Conservation (phyloP, 2,329 filamentous ascomycete species). For the Hypoxylon sp. region DNA sequence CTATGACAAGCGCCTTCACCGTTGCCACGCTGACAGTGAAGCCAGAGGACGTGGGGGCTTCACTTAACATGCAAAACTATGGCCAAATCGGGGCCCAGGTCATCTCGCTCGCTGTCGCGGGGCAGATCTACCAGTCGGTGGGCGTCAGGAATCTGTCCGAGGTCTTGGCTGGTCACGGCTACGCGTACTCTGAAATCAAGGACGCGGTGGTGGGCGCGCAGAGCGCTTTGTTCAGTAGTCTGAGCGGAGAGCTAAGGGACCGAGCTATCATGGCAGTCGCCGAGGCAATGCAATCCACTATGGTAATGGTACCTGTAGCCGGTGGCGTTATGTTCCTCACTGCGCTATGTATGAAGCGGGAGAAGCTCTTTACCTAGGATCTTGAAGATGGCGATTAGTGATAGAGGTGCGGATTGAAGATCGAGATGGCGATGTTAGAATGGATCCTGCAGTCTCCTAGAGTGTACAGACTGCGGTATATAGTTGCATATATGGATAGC, state of each 20-base stretch:
- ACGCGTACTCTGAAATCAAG: background rate
- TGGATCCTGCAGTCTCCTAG: background rate
- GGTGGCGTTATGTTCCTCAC: conserved; percentile 2
- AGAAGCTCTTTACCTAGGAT: conserved; percentile 5
- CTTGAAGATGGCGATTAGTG: background rate
- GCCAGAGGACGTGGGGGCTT: conserved; percentile 26
- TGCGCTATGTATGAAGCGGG: conserved; percentile 13
- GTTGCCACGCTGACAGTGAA: conserved; percentile 39
- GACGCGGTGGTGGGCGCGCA: conserved; percentile 6
- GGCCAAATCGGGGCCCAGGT: conserved; percentile 12
- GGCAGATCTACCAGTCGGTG: conserved; percentile 10
- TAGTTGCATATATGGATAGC: background rate
- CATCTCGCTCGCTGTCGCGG: conserved; percentile 5
- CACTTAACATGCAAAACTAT: conserved; percentile 41
- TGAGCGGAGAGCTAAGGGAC: background rate
- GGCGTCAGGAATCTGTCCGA: background rate
- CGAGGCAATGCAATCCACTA: conserved; percentile 1
- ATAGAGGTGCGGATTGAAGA: background rate
- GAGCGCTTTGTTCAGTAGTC: conserved; percentile 3
- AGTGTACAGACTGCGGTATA: background rate
- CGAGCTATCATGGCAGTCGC: conserved; percentile 3
- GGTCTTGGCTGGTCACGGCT: background rate
- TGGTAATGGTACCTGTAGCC: conserved; percentile 1
- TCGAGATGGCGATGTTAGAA: background rate
- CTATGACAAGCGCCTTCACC: conserved; percentile 47